Evolutionary conservation across 345 rosid species (phyloP).

Genomic region (Rhizophora apiculata): DNA sequence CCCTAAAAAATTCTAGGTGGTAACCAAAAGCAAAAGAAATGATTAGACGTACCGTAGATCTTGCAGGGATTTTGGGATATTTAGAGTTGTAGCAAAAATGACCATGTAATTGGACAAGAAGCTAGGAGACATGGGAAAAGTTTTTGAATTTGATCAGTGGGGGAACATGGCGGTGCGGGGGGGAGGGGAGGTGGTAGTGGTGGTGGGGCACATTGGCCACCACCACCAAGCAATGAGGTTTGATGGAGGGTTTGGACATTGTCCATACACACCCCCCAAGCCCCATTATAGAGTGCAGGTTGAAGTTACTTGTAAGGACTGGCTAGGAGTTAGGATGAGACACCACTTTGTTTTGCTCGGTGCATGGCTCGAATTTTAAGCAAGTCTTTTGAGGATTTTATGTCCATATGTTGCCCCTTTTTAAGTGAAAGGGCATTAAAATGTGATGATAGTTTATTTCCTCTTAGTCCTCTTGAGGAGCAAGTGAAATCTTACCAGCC

Average conservation of each 20-base stretch:
- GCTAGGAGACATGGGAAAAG: constrained; percentile 13
- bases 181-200: neutral
- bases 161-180: neutral
- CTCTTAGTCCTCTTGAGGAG: no score
- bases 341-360: constrained; percentile 18
- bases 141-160: neutral
- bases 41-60: no score
- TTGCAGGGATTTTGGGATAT: no score
- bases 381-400: neutral
- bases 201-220: neutral
- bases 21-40: no score
- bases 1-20: no score
- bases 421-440: neutral
- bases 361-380: constrained; percentile 12
- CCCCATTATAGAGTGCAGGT: neutral
- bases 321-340: constrained; percentile 1
- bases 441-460: no score
- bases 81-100: neutral
- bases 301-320: neutral
- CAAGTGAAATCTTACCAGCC: no score
- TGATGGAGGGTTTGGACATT: constrained; percentile 12
- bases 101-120: neutral
- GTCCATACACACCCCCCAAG: constrained; percentile 3
- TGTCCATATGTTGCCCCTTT: neutral
- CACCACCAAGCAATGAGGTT: neutral